These are phyloP conservation scores for Zea luxurians DNA, from an alignment of 176 grass and related monocot species.

Conservation along the genomic window DNA sequence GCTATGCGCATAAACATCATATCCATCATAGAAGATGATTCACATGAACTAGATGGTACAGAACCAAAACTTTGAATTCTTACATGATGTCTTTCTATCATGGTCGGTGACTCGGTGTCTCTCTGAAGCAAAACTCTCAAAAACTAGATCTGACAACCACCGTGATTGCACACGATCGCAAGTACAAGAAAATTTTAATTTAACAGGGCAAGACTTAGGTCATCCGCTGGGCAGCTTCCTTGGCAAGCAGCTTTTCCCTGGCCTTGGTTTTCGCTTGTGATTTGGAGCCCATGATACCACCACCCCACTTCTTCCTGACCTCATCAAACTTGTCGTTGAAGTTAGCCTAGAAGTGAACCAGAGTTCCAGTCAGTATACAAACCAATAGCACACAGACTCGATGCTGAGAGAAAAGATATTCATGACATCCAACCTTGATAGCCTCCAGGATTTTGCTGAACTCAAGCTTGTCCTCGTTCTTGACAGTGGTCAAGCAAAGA, in stretches of 20 bases:
- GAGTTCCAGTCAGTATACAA: not conserved
- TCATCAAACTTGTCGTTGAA: slow-evolving; percentile 60
- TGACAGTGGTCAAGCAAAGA: slow-evolving; percentile 52
- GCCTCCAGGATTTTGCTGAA: slow-evolving; percentile 61
- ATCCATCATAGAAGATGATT: not conserved
- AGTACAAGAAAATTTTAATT: slow-evolving; percentile 19
- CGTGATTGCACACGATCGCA: slow-evolving; percentile 5
- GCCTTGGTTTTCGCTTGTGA: slow-evolving; percentile 54
- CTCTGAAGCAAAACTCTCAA: slow-evolving; percentile 31
- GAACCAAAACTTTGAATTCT: slow-evolving; percentile 27
- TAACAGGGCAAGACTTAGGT: slow-evolving; percentile 25
- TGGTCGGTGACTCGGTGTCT: not conserved
- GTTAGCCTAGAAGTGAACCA: slow-evolving; percentile 19
- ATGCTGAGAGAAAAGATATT: not conserved
- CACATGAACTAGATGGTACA: slow-evolving; percentile 3
- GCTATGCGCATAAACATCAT: not conserved
- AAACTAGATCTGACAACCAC: slow-evolving; percentile 31
- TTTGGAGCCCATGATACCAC: slow-evolving; percentile 55
- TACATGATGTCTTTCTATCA: slow-evolving; percentile 30
- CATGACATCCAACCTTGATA: slow-evolving; percentile 38
- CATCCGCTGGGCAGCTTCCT: slow-evolving; percentile 55
- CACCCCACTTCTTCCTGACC: slow-evolving; percentile 58
- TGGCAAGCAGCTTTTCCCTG: slow-evolving; percentile 48
- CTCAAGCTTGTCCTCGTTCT: slow-evolving; percentile 59
- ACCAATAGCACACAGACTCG: not conserved